phyloP scores from a whole-genome alignment of 1,284 basidiomycete species.

The Cutaneotrichosporon cavernicola region DNA sequence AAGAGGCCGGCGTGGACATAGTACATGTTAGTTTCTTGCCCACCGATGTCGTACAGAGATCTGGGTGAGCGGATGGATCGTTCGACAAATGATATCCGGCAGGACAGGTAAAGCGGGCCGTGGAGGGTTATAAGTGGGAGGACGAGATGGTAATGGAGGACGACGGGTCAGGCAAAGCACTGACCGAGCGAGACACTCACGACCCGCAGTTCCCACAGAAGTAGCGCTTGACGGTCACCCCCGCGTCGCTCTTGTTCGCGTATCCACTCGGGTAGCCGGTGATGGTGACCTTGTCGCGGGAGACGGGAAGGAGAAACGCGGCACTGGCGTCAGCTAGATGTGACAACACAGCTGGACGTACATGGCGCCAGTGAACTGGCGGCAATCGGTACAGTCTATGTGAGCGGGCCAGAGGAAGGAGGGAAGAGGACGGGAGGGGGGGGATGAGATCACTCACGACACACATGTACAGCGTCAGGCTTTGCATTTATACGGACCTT shows the following conservation, averaged over 20 bases:
- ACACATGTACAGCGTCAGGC: neutral
- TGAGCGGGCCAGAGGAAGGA: neutral
- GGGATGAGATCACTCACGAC: neutral
- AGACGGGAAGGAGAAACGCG: conserved; percentile 5
- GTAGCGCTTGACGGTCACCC: neutral
- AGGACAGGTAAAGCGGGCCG: neutral
- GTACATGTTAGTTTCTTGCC: neutral
- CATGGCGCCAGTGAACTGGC: conserved; percentile 14
- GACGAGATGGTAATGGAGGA: neutral
- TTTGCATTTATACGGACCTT: neutral
- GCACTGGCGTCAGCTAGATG: conserved; percentile 1
- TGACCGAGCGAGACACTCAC: neutral
- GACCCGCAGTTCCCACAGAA: conserved; percentile 10
- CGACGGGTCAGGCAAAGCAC: neutral
- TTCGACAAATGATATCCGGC: neutral
- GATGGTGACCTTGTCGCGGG: neutral
- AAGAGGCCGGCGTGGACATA: conserved; percentile 12
- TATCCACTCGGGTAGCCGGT: conserved; percentile 7
- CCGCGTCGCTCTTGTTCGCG: neutral
- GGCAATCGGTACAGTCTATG: conserved; percentile 13
- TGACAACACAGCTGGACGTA: neutral
- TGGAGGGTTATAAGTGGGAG: neutral
- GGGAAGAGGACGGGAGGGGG: neutral
- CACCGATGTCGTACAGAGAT: conserved; percentile 4
- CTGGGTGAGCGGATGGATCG: neutral